Evolutionary conservation across 768 basidiomycete species (phyloP).

Genomic region (Tylopilus balloui): DNA sequence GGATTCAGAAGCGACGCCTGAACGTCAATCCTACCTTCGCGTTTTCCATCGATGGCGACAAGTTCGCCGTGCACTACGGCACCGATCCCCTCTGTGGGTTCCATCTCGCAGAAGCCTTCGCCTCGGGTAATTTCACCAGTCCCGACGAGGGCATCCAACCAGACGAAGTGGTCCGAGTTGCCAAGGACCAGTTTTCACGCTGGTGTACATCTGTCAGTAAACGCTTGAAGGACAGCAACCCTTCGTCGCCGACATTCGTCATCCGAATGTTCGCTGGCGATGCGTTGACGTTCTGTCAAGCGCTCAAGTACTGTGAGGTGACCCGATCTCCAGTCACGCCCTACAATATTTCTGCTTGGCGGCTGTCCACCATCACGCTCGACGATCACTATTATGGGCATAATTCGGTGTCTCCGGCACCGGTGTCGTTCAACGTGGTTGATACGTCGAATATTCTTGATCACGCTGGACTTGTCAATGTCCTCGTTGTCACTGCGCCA

Average conservation of each 20-base stretch:
- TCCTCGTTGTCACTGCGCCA: slow-evolving; percentile 21
- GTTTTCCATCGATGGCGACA: slow-evolving; percentile 25
- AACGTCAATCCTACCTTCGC: slow-evolving; percentile 27
- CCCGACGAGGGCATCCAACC: neutral
- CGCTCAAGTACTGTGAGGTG: slow-evolving; percentile 15
- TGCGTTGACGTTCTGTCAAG: slow-evolving; percentile 23
- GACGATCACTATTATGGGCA: slow-evolving; percentile 19
- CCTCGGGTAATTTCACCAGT: slow-evolving; percentile 7
- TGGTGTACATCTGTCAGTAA: slow-evolving; percentile 21
- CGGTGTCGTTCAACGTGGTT: slow-evolving; percentile 30
- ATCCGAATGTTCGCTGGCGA: slow-evolving; percentile 31
- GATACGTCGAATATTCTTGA: slow-evolving; percentile 31
- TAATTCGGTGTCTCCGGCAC: slow-evolving; percentile 12
- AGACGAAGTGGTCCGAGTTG: slow-evolving; percentile 10
- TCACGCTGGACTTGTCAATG: slow-evolving; percentile 24
- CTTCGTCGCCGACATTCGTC: slow-evolving; percentile 17
- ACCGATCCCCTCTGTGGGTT: slow-evolving; percentile 27
- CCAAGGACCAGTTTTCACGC: slow-evolving; percentile 21
- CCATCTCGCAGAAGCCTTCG: slow-evolving; percentile 28
- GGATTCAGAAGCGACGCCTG: neutral
- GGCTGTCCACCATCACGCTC: slow-evolving; percentile 16
- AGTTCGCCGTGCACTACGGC: slow-evolving; percentile 28
- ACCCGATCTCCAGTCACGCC: slow-evolving; percentile 13
- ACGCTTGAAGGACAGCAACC: slow-evolving; percentile 10
- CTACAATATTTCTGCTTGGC: slow-evolving; percentile 23